phyloP scores from a whole-genome alignment of 2,329 filamentous ascomycete species.

The Xylaria sp. region DNA sequence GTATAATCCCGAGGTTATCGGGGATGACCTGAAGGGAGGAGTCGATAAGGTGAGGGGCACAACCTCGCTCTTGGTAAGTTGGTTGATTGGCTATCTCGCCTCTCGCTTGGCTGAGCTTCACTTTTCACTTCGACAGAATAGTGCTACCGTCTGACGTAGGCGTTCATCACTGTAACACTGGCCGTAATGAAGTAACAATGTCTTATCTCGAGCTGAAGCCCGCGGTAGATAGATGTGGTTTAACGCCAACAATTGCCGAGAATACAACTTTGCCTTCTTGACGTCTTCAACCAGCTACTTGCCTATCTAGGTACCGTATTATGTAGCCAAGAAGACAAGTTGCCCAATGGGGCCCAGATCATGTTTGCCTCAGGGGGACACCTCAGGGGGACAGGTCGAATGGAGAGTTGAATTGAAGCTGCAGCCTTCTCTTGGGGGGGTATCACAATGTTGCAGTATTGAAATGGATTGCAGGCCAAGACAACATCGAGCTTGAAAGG shows the following conservation, averaged over 20 bases:
- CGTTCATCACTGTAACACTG: background rate
- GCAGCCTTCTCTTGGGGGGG: background rate
- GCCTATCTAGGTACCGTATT: background rate
- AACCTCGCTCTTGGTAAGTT: conserved; percentile 6
- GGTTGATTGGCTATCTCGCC: conserved; percentile 11
- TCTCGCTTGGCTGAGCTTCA: background rate
- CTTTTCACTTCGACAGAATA: background rate
- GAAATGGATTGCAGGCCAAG: background rate
- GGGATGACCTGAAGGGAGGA: background rate
- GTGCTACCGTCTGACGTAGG: conserved; percentile 16
- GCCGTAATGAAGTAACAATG: conserved; percentile 4
- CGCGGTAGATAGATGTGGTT: background rate
- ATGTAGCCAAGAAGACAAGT: background rate
- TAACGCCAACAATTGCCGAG: background rate
- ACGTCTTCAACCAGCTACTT: background rate
- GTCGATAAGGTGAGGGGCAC: too few relatives aligned
- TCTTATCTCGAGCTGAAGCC: background rate
- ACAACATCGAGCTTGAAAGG: conserved; percentile 1
- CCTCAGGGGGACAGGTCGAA: background rate
- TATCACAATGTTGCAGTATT: conserved; percentile 1
- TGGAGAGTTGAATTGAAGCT: background rate
- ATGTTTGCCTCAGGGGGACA: too few relatives aligned
- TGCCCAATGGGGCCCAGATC: background rate
- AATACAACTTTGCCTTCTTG: background rate
- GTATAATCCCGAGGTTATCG: too few relatives aligned